These are phyloP conservation scores for Trichoderma gracile DNA, from an alignment of 2,329 filamentous ascomycete species.

Conservation along the genomic window DNA sequence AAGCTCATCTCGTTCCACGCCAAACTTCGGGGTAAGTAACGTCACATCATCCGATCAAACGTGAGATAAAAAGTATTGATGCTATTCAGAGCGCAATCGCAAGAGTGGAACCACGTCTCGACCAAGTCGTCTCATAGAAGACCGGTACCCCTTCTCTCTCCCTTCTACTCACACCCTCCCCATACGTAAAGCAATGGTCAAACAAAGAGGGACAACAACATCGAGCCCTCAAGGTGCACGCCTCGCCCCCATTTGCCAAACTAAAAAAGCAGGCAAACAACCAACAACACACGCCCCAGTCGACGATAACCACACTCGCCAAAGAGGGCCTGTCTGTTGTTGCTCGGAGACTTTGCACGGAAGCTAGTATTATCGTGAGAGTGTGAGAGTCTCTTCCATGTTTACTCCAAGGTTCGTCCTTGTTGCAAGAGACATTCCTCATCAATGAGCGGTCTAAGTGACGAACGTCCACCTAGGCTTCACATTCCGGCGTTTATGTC, in stretches of 20 bases:
- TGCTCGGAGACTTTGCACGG: slow-evolving; percentile 21
- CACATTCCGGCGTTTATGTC: slow-evolving; percentile 9
- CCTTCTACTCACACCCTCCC: neutral
- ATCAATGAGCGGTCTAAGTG: slow-evolving; percentile 22
- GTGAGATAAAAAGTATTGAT: neutral
- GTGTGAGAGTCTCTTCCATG: neutral
- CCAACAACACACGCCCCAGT: neutral
- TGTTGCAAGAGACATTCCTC: slow-evolving; percentile 1
- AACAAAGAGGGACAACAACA: neutral
- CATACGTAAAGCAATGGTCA: neutral
- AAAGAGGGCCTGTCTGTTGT: neutral
- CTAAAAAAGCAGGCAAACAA: neutral
- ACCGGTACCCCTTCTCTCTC: too few relatives aligned
- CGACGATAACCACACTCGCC: neutral
- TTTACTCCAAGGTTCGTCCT: neutral
- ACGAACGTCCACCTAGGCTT: neutral
- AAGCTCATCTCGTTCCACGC: too few relatives aligned
- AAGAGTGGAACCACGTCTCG: neutral
- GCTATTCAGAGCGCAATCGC: neutral
- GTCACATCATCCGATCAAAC: neutral
- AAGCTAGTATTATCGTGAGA: neutral
- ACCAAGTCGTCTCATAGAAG: neutral
- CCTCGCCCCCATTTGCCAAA: neutral
- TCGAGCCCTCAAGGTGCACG: slow-evolving; percentile 11
- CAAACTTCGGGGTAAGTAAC: neutral